Evolutionary conservation across 169 alveolate species (phyloP), one percentile per base, ranked within the genome.

Genomic region (Babesia bovis): DNA sequence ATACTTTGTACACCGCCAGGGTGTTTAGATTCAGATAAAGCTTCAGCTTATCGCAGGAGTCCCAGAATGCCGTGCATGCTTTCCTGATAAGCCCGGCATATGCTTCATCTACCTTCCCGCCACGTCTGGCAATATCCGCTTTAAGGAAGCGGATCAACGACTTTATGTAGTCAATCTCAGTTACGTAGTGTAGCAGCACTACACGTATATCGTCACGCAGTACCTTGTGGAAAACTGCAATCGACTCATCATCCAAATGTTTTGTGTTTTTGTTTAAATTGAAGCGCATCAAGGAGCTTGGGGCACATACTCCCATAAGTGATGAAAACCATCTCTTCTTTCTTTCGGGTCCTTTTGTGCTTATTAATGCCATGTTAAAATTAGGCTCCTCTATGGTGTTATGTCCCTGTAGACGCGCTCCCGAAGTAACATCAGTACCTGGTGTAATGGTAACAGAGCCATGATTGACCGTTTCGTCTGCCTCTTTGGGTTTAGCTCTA

Each of bases 1-100:
- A 66, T 26, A 90, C 82, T 67, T 93, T 91, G 76, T 81, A 85
- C 23, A 91, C 94, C 32, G 95, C 93, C 36, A 93, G 52, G 17
- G 84, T 84, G 61, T 93, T 93, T 21, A 91, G 44, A 41, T 87
- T 75, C 50, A 89, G 66, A 51, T 90, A 93, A 32, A 83, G 89
- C 55, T 88, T 83, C 13, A 93, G 72, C 38, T 91, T 90, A 61
- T 93, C 96, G 65, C 86, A 83, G 13, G 90, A 66, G 42, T 90
- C 92, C 78, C 93, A 89, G 33, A 92, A 60, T 52, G 90, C 77
- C 38, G 92, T 71, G 32, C 90, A 76, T 38, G 90, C 84, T 13
- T 71, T 87, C 47, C 88, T 90, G 40, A 85, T 57, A 3, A 78
- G 35, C n/a, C 82, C 84, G 26, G 69, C 67, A 47, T 83, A 77